These are phyloP conservation scores for Aspergillus oerlinghausenensis DNA, from an alignment of 2,329 filamentous ascomycete species.

Conservation along the genomic window DNA sequence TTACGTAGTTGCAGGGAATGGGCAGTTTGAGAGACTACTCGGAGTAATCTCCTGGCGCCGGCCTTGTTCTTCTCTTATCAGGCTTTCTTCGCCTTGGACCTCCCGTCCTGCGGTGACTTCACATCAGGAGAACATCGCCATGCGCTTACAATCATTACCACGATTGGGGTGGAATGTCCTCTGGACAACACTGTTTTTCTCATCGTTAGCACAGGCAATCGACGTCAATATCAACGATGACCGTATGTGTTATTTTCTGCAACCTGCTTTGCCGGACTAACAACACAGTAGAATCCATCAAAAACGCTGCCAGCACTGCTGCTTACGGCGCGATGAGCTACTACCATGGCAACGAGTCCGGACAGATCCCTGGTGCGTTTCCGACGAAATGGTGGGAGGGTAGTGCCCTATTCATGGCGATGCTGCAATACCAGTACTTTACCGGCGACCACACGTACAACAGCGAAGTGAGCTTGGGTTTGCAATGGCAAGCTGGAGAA, in stretches of 20 bases:
- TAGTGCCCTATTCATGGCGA: slow-evolving; percentile 62
- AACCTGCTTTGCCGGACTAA: background rate
- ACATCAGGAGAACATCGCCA: background rate
- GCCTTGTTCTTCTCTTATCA: background rate
- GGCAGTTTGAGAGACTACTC: background rate
- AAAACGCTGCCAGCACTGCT: slow-evolving; percentile 37
- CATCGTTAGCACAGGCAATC: slow-evolving; percentile 14
- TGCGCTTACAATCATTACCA: background rate
- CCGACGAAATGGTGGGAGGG: slow-evolving; percentile 75
- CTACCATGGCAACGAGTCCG: slow-evolving; percentile 51
- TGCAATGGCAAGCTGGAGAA: slow-evolving; percentile 31
- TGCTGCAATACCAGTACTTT: slow-evolving; percentile 66
- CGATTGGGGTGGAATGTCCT: background rate
- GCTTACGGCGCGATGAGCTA: slow-evolving; percentile 49
- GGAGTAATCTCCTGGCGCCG: background rate
- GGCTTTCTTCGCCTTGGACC: background rate
- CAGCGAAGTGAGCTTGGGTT: slow-evolving; percentile 45
- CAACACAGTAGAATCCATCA: slow-evolving; percentile 37
- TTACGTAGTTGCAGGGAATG: background rate
- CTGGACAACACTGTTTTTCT: slow-evolving; percentile 3
- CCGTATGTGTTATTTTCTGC: slow-evolving; percentile 12
- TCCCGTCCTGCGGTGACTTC: background rate
- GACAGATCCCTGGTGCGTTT: slow-evolving; percentile 51
- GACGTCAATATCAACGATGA: slow-evolving; percentile 24
- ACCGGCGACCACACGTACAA: slow-evolving; percentile 64